Evolutionary conservation across 805 yeast species (phyloP).

Genomic region (Jamesozyma spencerorum): DNA sequence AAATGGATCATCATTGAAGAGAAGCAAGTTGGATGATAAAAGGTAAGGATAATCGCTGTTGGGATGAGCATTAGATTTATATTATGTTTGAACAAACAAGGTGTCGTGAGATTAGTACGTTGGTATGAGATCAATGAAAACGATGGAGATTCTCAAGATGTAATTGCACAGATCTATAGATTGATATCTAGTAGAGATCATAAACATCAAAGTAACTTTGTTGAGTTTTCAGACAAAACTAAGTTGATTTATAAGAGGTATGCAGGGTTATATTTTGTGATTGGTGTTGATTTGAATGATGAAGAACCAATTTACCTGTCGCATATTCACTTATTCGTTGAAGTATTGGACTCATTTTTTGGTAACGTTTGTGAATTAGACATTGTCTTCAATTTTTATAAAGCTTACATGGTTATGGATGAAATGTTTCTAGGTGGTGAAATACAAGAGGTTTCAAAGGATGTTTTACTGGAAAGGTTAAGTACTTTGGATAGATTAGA

Average conservation of each 20-base stretch:
- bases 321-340: slow-evolving; percentile 79
- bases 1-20: too few species aligned
- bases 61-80: slow-evolving; percentile 72
- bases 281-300: slow-evolving; percentile 69
- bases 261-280: slow-evolving; percentile 85
- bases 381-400: slow-evolving; percentile 83
- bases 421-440: slow-evolving; percentile 89
- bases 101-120: slow-evolving; percentile 78
- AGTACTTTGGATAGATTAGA: slow-evolving; percentile 55
- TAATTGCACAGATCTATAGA: slow-evolving; percentile 51
- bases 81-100: slow-evolving; percentile 82
- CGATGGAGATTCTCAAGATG: slow-evolving; percentile 23
- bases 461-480: slow-evolving; percentile 53
- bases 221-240: slow-evolving; percentile 51
- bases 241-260: slow-evolving; percentile 80
- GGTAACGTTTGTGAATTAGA: slow-evolving; percentile 91
- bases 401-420: slow-evolving; percentile 72
- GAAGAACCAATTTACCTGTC: slow-evolving; percentile 79
- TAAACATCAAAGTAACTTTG: slow-evolving; percentile 72
- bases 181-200: slow-evolving; percentile 76
- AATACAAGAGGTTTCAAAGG: slow-evolving; percentile 74
- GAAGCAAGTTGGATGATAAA: too few species aligned
- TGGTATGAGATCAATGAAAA: slow-evolving; percentile 43
- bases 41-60: neutral
- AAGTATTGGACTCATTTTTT: slow-evolving; percentile 75